These are phyloP conservation scores for Ocimum tenuiflorum DNA, from an alignment of 257 asterid species.

Conservation along the genomic window DNA sequence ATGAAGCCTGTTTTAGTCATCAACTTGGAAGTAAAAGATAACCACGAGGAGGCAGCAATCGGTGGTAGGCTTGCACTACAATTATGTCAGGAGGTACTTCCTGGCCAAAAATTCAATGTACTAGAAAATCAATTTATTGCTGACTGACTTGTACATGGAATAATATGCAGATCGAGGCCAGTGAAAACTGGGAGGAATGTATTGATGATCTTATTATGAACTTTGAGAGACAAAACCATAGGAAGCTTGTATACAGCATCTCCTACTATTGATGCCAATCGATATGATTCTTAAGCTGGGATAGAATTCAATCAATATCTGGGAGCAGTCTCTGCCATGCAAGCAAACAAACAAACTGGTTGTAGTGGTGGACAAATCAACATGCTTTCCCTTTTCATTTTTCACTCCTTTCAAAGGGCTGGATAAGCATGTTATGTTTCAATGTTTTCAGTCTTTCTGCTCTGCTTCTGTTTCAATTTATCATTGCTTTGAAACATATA, in stretches of 20 bases:
- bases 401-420: too few species aligned
- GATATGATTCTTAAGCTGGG: too few species aligned
- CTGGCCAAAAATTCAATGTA: neutral
- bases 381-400: too few species aligned
- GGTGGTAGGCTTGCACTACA: conserved; percentile 84
- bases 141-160: neutral
- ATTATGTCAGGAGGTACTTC: conserved; percentile 89
- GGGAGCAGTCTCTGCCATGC: too few species aligned
- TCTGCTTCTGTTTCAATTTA: too few species aligned
- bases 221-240: conserved; percentile 65
- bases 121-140: neutral
- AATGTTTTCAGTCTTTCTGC: too few species aligned
- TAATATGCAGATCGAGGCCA: conserved; percentile 50
- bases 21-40: conserved; percentile 94
- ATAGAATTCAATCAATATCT: too few species aligned
- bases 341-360: too few species aligned
- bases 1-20: conserved; percentile 74
- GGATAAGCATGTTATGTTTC: too few species aligned
- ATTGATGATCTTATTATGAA: conserved; percentile 59
- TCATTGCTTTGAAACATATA: too few species aligned
- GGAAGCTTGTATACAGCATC: conserved; percentile 72
- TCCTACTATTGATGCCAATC: conserved; percentile 46
- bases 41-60: conserved; percentile 95
- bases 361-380: too few species aligned
- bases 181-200: conserved; percentile 73